Percentiles rank a stretch among this genome's conserved stretches.
Conservation (phyloP, 495 filamentous ascomycete species). For the Sphaerosporella brunnea region DNA sequence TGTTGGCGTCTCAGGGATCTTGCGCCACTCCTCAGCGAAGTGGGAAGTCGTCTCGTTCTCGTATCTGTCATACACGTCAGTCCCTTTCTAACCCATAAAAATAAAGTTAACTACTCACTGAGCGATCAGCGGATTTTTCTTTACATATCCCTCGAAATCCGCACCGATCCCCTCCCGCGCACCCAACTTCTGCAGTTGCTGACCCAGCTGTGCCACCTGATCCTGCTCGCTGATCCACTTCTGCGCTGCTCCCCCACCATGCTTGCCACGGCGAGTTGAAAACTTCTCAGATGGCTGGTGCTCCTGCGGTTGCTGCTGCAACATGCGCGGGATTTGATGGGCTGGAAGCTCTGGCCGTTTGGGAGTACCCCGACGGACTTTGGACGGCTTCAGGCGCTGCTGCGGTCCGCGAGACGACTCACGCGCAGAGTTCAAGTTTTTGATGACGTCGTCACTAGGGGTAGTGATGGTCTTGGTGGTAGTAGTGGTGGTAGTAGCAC, state of each 20-base stretch:
- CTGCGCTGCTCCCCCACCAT: too few relatives aligned
- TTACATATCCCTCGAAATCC: constrained; percentile 3
- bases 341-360: too few relatives aligned
- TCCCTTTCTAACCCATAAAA: neutral
- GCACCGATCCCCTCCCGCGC: constrained; percentile 9
- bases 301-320: too few relatives aligned
- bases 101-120: constrained; percentile 7
- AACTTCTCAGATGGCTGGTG: neutral
- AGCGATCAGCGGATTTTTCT: constrained; percentile 11
- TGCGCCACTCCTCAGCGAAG: constrained; percentile 27
- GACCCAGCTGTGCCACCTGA: constrained; percentile 20
- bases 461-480: too few relatives aligned
- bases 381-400: too few relatives aligned
- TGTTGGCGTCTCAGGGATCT: constrained; percentile 32
- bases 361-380: too few relatives aligned
- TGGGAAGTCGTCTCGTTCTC: constrained; percentile 16
- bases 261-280: neutral
- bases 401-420: too few relatives aligned
- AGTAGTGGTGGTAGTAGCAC: too few relatives aligned
- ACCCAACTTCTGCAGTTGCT: constrained; percentile 15
- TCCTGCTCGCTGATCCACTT: too few relatives aligned
- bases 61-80: constrained; percentile 10
- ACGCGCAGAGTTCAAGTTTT: too few relatives aligned
- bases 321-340: too few relatives aligned
- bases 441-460: too few relatives aligned